Base-by-base conservation (phyloP, 805 yeast species). In the Myxozyma nipponensis region DNA sequence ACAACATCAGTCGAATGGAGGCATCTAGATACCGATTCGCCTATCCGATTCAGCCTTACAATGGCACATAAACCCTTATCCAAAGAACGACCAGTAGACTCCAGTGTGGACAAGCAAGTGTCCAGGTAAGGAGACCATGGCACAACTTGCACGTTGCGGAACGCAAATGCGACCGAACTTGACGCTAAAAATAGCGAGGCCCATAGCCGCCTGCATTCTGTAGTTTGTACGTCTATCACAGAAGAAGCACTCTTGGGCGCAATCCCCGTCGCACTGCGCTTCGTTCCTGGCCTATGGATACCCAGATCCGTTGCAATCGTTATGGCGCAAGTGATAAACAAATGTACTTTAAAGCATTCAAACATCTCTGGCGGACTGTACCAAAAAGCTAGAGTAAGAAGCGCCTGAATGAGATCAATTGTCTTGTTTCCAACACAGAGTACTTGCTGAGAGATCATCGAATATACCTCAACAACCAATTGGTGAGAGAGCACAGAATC, bases 341-440 rank as follows among this genome's bases (percentile, higher is more conserved):
- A 70, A 63, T 86, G 93, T 57, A 83, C 82, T 42, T 95, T 77
- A 50, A 95, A 78, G 59, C 84, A 85, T 56, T 82, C 85, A 57
- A 86, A 85, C 59, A 86, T 71, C 66, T 87, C 96, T 0, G 95
- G 86, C 3, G 86, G 78, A 57, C 84, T 86, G 63, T 87, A 88
- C 95, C 95, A 89, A 25, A 83, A 66, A 23, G 84, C 76, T 46
- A 84, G 70, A 4, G 86, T 61, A 18, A 84, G 63, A 44, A 85
- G 69, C 18, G 82, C 70, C 63, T 83, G 82, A 36, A 88, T 69
- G 34, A 86, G 66, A 63, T 86, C 90, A 17, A 81, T 67, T 4
- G 82, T 75, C 68, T 86, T 89, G 48, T 78, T 74, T 18, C 96
- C 95, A 23, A 77, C 72, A 6, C 83, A 74, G 67, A 88, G 67